A percentile compares a stretch with the other conserved stretches of the same genome.
phyloP scores from a whole-genome alignment of 2,329 filamentous ascomycete species.

The Botrytis deweyae region DNA sequence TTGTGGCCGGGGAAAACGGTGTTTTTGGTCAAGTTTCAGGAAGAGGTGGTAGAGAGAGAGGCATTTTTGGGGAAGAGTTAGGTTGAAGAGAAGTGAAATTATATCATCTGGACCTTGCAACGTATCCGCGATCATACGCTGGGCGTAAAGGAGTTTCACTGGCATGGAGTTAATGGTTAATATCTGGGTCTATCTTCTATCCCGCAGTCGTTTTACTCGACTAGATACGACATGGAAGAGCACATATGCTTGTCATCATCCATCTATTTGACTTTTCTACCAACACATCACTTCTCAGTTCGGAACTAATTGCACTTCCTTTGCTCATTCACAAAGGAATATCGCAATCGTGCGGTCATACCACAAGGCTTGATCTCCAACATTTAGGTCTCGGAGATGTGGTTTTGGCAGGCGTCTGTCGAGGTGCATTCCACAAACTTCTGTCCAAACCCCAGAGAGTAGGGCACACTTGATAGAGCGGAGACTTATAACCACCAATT shows the following conservation, averaged over 20 bases:
- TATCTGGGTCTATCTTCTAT: not conserved
- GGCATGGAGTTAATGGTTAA: slow-evolving; percentile 2
- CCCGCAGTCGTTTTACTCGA: not conserved
- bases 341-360: not conserved
- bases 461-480: not conserved
- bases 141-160: slow-evolving; percentile 4
- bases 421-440: not conserved
- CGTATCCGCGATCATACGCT: slow-evolving; percentile 2
- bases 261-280: not conserved
- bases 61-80: slow-evolving; percentile 66
- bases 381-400: not conserved
- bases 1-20: slow-evolving; percentile 98
- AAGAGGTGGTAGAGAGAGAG: slow-evolving; percentile 91
- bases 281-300: not conserved
- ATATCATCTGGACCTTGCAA: not conserved
- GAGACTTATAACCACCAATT: not conserved
- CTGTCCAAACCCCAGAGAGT: too few relatives aligned
- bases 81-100: not conserved
- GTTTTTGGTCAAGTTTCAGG: slow-evolving; percentile 88
- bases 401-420: not conserved
- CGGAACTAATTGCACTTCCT: not conserved
- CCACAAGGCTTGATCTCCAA: not conserved
- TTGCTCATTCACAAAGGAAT: not conserved
- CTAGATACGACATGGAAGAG: slow-evolving; percentile 3
- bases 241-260: not conserved